Base-by-base conservation (phyloP, 2,329 filamentous ascomycete genomes). In the Alternaria dauci region DNA sequence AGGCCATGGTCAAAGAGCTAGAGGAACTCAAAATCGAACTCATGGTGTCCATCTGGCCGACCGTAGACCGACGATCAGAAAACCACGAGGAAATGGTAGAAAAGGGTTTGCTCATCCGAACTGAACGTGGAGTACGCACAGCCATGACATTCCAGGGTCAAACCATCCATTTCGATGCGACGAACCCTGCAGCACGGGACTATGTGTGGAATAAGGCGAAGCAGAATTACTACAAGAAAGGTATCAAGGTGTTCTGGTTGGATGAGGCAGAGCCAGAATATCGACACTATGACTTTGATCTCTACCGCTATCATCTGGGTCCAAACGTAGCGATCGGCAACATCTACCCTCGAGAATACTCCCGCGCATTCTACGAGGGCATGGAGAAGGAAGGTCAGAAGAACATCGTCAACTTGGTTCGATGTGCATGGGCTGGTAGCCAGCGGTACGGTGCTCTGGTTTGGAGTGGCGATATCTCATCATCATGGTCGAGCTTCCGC, bases 41-140 rank as follows among this genome's bases (percentile, higher is more conserved):
- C 3, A 90, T 91, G 87, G 86, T 91, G 0, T 89, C 87, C 0
- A 85, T 91, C 65, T 91, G 89, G 88, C 88, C 88, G 0, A 90
- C 87, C 0, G 87, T 91, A 1, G 87, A 90, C 54, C 82, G 80
- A 12, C 70, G 74, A 2, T 87, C 84, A 0, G 85, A 87, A 42
- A 89, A 89, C 71, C 90, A 85, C 68, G 67, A 81, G 0, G 84
- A 89, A 63, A 89, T 90, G 87, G 76, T 88, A 0, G 85, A 87
- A 56, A 81, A 82, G 9, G 88, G 88, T 0, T 81, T 85, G 4
- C 81, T 91, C 2, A 87, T 90, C 61, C 84, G 87, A 0, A 81
- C 81, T 8, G 88, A 90, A 61, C 82, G 87, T 6, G 88, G 88
- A 1, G 77, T 87, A 23, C 81, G 87, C 0, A 82, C 83, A 1